Percentiles rank a stretch among this genome's conserved stretches.
Evolutionary conservation across 1,284 basidiomycete species (phyloP).

Genomic region (Porodaedalea pini): DNA sequence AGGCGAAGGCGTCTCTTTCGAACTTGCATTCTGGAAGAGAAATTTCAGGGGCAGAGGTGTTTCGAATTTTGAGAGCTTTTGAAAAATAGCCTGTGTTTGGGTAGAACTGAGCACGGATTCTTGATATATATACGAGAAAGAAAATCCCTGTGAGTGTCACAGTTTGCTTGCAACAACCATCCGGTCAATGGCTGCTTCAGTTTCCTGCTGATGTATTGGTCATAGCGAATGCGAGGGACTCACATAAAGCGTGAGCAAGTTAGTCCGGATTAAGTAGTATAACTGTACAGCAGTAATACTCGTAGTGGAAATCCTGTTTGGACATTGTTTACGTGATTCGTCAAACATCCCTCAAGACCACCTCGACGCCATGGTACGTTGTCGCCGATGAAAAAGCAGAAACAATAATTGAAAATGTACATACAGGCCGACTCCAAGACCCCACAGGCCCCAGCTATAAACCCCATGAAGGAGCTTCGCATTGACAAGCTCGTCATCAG

Average conservation of each 20-base stretch:
- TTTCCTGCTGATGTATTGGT: too few relatives aligned
- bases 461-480: constrained; percentile 93
- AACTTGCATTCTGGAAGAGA: too few relatives aligned
- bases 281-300: constrained; percentile 4
- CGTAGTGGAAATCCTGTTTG: neutral
- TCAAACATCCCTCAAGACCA: constrained; percentile 18
- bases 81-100: too few relatives aligned
- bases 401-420: neutral
- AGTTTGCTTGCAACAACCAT: too few relatives aligned
- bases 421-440: constrained; percentile 84
- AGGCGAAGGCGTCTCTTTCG: too few relatives aligned
- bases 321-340: constrained; percentile 13
- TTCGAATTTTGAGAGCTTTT: too few relatives aligned
- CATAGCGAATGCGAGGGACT: too few relatives aligned
- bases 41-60: too few relatives aligned
- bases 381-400: neutral
- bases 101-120: too few relatives aligned
- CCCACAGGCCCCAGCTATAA: constrained; percentile 59
- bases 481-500: constrained; percentile 99
- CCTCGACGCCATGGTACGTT: constrained; percentile 20
- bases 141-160: too few relatives aligned
- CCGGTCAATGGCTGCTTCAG: too few relatives aligned
- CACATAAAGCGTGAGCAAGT: neutral
- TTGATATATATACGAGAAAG: too few relatives aligned
- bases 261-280: neutral